Evolutionary conservation across 2,329 filamentous ascomycete species (phyloP).

Genomic region (Curvularia lunata): DNA sequence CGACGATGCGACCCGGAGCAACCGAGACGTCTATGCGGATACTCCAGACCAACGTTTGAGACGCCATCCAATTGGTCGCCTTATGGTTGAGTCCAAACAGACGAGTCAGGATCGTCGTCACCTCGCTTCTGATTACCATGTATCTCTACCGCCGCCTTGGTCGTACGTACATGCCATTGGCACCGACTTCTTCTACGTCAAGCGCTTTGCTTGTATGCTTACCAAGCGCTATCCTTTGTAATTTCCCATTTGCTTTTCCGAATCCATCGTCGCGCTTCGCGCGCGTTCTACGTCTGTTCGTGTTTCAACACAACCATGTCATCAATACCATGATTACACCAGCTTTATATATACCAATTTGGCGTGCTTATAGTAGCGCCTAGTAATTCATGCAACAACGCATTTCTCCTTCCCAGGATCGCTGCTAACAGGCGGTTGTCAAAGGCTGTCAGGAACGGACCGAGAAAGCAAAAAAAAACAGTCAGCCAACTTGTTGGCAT

Average conservation of each 20-base stretch:
- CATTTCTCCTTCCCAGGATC: not conserved
- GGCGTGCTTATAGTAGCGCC: constrained; percentile 2
- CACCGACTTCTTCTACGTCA: not conserved
- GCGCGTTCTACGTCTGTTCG: constrained; percentile 13
- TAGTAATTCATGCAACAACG: not conserved
- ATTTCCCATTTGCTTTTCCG: not conserved
- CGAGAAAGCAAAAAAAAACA: constrained; percentile 9
- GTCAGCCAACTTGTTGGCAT: constrained; percentile 9
- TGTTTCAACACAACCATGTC: constrained; percentile 17
- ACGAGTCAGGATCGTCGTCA: constrained; percentile 14
- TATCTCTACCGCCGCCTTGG: not conserved
- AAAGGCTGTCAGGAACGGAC: constrained; percentile 14
- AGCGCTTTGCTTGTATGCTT: not conserved
- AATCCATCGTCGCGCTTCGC: constrained; percentile 15
- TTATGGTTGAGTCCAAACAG: constrained; percentile 9
- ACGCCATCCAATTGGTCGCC: constrained; percentile 6
- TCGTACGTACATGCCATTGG: constrained; percentile 7
- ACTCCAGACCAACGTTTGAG: not conserved
- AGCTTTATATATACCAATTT: constrained; percentile 13
- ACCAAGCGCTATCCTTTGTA: not conserved
- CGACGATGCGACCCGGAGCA: constrained; percentile 2
- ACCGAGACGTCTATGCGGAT: constrained; percentile 9
- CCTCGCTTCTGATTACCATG: constrained; percentile 2
- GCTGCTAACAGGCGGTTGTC: constrained; percentile 1
- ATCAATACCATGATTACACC: constrained; percentile 6